Evolutionary conservation across 768 basidiomycete species (phyloP), one percentile per base, ranked within the genome.

Genomic region (Galerina sulciceps): DNA sequence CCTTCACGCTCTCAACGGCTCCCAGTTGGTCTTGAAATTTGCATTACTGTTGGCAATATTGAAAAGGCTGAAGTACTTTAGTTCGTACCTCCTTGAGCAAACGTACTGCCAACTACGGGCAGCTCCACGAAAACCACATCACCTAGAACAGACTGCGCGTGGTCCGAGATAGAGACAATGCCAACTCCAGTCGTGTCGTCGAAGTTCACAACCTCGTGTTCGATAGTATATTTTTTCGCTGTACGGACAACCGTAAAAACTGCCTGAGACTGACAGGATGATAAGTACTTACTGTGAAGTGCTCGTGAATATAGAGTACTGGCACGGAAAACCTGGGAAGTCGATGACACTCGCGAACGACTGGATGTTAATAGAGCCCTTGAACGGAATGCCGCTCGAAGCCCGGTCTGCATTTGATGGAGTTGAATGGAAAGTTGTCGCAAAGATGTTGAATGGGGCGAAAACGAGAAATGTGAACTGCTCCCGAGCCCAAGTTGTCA

Each of bases 91-190:
- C 91, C 93, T 73, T 90, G 79, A 8, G 69, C 69, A 53, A 98
- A 77, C 57, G 83, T 71, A 0, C 82, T 78, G 4, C 90, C 94
- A 9, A 81, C 69, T 10, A 70, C 65, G 1, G 93, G 92, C 47
- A 99, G 82, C 72, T 99, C 97, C 47, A 99, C 95, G 76, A 93
- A 99, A 46, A 99, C 97, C 51, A 99, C 94, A 71, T 99, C 97
- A 34, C 97, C 97, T 2, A 99, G 83, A 35, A 88, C 87, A 48
- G 87, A 81, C 73, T 98, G 94, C 1, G 97, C 97, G 69, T 97
- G 91, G 69, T 96, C 79, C 14, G 97, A 98, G 69, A 99, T 92
- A 42, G 86, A 85, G 43, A 99, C 81, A 8, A 84, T 89, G 37
- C 94, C 96, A 26, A 94, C 64, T 37, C 87, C 86, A 17, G 90